A percentile compares a stretch with the other conserved stretches of the same genome.
Evolutionary conservation across 2,329 filamentous ascomycete species (phyloP).

Genomic region (Gaeumannomyces sp.): DNA sequence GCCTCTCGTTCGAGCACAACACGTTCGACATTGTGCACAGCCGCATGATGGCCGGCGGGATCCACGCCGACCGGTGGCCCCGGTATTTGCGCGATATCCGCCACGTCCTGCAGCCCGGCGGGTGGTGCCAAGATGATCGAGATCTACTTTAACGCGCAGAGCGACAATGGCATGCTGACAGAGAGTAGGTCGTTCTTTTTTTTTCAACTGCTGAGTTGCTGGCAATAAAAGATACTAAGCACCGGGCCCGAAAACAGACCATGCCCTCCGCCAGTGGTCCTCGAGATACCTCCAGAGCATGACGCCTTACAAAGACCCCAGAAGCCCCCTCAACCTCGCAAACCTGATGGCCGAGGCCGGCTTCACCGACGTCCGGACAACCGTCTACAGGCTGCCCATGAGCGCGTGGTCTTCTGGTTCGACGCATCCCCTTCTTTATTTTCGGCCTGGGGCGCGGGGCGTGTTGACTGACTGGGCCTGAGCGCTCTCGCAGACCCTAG

Average conservation of each 20-base stretch:
- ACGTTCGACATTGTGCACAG: slow-evolving; percentile 83
- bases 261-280: slow-evolving; percentile 65
- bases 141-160: slow-evolving; percentile 78
- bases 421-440: slow-evolving; percentile 16
- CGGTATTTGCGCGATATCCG: slow-evolving; percentile 72
- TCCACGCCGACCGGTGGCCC: slow-evolving; percentile 66
- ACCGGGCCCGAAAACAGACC: slow-evolving; percentile 32
- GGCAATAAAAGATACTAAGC: slow-evolving; percentile 11
- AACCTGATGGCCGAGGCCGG: slow-evolving; percentile 54
- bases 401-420: slow-evolving; percentile 64
- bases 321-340: slow-evolving; percentile 56
- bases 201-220: neutral
- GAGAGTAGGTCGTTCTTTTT: slow-evolving; percentile 37
- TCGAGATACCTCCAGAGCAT: slow-evolving; percentile 55
- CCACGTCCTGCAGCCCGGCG: slow-evolving; percentile 63
- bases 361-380: slow-evolving; percentile 61
- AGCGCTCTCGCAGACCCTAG: slow-evolving; percentile 36
- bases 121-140: slow-evolving; percentile 90
- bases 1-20: slow-evolving; percentile 62
- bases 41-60: slow-evolving; percentile 63
- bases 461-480: neutral
- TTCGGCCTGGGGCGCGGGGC: too few relatives aligned
- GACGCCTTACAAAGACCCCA: slow-evolving; percentile 59
- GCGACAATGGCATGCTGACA: slow-evolving; percentile 72
- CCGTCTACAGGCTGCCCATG: slow-evolving; percentile 60